Base-by-base conservation (phyloP, 257 asterid genomes). In the Nicotiana tabacum region DNA sequence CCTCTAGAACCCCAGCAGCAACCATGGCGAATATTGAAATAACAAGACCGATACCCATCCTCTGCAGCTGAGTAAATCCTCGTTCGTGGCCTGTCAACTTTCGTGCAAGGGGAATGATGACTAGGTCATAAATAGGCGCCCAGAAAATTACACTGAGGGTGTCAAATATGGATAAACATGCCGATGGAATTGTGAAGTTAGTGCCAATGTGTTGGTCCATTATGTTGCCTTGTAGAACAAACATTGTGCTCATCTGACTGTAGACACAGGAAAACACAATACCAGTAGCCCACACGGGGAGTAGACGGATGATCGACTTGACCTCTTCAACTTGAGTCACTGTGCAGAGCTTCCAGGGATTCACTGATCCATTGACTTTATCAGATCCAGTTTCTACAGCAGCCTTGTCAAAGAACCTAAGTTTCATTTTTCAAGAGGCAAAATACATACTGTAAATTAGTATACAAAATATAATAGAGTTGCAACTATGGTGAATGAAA, bases 261-360 rank as follows among this genome's bases (percentile, higher is more conserved):
- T 92, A 95, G 0, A 95, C 98, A 1, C 98, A 84, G 1, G 96
- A 84, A 81, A 94, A 92, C 4, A 95, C 83, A 33, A 95, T 94
- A 3, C 97, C 97, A 0, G 97, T 87, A 0, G 98, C 97, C 98
- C 97, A 95, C 6, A 92, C 70, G 0, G 98, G 97, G 67, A 95
- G 95, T 11, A 95, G 68, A 3, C 95, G 87, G 80, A 92, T 68
- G 15, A 95, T 55, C 78, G 95, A 88, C 80, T 95, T 95, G 15
- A 95, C 57, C 84, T 95, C 99, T 86, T 95, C 98, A 3, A 95
- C 97, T 87, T 95, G 99, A 8, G 98, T 95, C 27, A 88, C 89
- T 0, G 96, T 90, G 91, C 97, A 92, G 6, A 95, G 97, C 11
- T 80, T 83, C 99, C 99, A 95, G 12, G 94, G 88, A 82, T 83